Evolutionary conservation across 208 protist genomes (phyloP), one percentile per base, ranked within the genome.

Genomic region (Trypanosoma platydactyli): DNA sequence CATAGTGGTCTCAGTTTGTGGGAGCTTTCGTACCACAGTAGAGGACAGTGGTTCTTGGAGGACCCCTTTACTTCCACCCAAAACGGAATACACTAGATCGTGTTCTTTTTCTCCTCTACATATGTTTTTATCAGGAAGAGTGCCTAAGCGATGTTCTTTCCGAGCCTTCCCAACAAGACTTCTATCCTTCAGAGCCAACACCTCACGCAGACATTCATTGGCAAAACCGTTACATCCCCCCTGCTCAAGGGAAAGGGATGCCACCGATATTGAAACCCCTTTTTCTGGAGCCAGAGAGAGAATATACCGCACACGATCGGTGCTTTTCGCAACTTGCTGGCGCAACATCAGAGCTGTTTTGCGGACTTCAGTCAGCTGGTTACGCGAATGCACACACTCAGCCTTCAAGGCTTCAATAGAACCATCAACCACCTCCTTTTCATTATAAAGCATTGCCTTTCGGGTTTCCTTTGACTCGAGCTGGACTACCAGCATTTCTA

Each of bases 401-500:
- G 18, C 13, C 42, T 52, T 61, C n/a, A 62, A 54, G 1, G n/a
- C 41, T 18, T 62, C 41, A 42, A 61, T 22, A 45, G 20, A 55
- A 29, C 62, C 54, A 29, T 69, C 64, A n/a, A 61, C 29, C 16
- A 20, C 18, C 30, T 50, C 24, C 38, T 62, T 54, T 20, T 59
- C 44, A 27, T 61, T 53, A n/a, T 55, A 25, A 35, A 69, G 45
- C 64, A 69, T 62, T 45, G 42, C 22, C 30, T 45, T 62, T 49
- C 33, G 40, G 20, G 44, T 62, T 53, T 27, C 35, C 22, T 55
- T 54, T 5, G 62, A 68, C 3, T 59, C 62, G 38, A 58, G 25
- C 20, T 59, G 33, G n/a, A 16, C 7, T 38, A 24, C 29, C 35
- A 68, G 33, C 49, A 52, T 41, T 35, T 60, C 55, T 16, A 62